Base-by-base conservation (phyloP, 2,329 filamentous ascomycete genomes). In the Trichoderma cornu-damae region DNA sequence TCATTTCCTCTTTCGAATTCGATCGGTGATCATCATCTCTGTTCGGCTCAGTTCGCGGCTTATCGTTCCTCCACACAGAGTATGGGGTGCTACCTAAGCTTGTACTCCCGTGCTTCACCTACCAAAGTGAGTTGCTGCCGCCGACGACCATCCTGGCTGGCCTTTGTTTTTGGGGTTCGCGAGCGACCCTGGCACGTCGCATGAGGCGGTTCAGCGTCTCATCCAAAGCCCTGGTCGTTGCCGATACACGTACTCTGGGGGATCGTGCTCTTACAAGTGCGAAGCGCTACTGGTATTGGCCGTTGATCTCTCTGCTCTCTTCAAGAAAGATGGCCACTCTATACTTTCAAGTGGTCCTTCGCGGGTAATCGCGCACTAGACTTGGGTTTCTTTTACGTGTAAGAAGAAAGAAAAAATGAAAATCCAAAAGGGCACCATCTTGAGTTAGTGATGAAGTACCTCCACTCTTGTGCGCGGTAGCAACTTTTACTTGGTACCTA, bases 11-110 rank as follows among this genome's bases (percentile, higher is more conserved):
- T 52, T 51, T 58, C 7, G 47, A 24, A 16, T 30, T 38, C 32
- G 56, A 58, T 58, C 56, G 56, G 56, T 58, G 56, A 58, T 58
- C 56, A 44, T 58, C 48, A 58, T 58, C 56, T 58, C 56, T 58
- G 24, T 58, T 50, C 32, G 47, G 52, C 24, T 47, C n/a, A 28
- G 30, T 28, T 47, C 28, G 52, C 52, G 26, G 56, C 38, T 28
- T 58, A 46, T 58, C 42, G 54, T 44, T 26, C 24, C 46, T 46
- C 56, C 56, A 51, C 56, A 52, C 26, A 6, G 16, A 47, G 24
- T 49, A 42, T 57, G 46, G 44, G 46, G 53, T 42, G 49, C 43
- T n/a, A n/a, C n/a, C n/a, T 49, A 49, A 49, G 53, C 44, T 49
- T 57, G 35, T 56, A 57, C 20, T 43, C 44, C 43, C 49, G 35